Conservation (phyloP, 345 rosid species). For the Gossypium bickii region DNA sequence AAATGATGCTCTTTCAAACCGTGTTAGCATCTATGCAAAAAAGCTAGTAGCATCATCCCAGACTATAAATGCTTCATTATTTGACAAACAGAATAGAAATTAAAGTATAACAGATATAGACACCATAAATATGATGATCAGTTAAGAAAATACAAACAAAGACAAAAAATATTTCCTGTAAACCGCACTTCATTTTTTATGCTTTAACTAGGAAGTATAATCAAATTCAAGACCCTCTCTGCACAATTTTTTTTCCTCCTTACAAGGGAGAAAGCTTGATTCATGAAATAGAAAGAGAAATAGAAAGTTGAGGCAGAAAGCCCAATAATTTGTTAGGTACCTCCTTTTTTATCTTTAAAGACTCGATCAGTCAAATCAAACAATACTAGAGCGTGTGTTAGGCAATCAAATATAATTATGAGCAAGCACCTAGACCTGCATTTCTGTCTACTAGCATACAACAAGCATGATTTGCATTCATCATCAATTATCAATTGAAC, state of each 20-base stretch:
- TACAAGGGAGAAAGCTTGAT: neutral
- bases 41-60: neutral
- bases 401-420: neutral
- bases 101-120: neutral
- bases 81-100: neutral
- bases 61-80: neutral
- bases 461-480: neutral
- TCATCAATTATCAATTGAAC: neutral
- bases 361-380: neutral
- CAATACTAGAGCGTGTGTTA: neutral
- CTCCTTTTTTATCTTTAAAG: neutral
- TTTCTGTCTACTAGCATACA: neutral
- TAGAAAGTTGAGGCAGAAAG: neutral
- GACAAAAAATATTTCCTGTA: neutral
- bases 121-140: neutral
- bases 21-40: no score
- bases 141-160: neutral
- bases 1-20: neutral
- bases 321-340: neutral
- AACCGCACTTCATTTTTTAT: neutral
- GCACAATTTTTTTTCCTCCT: neutral
- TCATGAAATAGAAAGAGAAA: neutral
- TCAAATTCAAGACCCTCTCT: neutral
- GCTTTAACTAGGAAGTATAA: neutral
- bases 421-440: neutral